Evolutionary conservation across 768 basidiomycete genomes (phyloP).

Genomic region (Hygrophoropsis aurantiaca): DNA sequence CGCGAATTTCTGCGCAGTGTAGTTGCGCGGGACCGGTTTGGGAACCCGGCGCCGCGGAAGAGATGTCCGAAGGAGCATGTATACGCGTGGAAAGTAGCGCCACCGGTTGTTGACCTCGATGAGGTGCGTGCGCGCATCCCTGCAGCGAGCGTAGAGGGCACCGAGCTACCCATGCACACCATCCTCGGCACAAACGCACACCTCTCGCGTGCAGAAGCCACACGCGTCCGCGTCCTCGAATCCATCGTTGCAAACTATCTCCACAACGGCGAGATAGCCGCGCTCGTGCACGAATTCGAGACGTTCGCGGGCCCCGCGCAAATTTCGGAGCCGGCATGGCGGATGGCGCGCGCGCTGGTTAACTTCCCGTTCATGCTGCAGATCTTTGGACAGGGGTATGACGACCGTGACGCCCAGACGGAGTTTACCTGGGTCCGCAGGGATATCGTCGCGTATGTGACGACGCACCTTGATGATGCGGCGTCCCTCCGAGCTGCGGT

Average conservation of each 20-base stretch:
- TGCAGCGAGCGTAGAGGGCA: not conserved
- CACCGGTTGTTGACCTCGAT: constrained; percentile 10
- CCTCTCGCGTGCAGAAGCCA: constrained; percentile 4
- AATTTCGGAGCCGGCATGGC: not conserved
- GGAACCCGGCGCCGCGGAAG: not conserved
- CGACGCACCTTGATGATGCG: constrained; percentile 1
- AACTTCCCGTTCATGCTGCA: not conserved
- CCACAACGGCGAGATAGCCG: not conserved
- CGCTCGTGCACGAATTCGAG: not conserved
- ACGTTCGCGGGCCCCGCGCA: too few relatives aligned
- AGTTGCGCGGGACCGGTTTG: not conserved
- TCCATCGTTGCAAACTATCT: constrained; percentile 6
- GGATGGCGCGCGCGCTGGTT: not conserved
- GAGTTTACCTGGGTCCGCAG: constrained; percentile 4
- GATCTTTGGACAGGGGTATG: too few relatives aligned
- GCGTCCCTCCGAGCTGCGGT: not conserved
- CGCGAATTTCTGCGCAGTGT: too few relatives aligned
- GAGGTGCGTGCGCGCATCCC: constrained; percentile 10
- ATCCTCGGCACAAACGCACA: too few relatives aligned
- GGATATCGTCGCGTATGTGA: not conserved
- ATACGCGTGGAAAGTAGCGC: constrained; percentile 17
- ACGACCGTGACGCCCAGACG: too few relatives aligned
- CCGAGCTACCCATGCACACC: not conserved
- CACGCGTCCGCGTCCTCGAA: constrained; percentile 15
- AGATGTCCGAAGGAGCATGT: constrained; percentile 5